Evolutionary conservation across 768 basidiomycete genomes (phyloP).

Genomic region (Lentinus brumalis): DNA sequence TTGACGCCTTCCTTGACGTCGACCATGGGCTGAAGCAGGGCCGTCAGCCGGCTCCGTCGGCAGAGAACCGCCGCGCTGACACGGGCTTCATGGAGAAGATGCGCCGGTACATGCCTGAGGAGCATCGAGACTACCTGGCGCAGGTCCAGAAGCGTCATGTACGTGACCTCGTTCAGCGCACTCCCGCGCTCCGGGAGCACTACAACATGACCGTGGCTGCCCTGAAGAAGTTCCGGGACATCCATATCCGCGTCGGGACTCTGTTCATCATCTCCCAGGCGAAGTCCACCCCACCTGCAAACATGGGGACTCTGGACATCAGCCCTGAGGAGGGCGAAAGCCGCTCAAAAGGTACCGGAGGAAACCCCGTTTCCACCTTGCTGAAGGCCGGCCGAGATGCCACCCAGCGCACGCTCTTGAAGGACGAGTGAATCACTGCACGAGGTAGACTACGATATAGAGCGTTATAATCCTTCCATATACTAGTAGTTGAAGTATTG

Average conservation of each 20-base stretch:
- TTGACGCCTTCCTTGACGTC: slow-evolving; percentile 86
- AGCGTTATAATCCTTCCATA: not conserved
- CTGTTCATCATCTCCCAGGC: slow-evolving; percentile 89
- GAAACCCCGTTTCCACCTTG: slow-evolving; percentile 77
- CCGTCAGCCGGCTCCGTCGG: slow-evolving; percentile 67
- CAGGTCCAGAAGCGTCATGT: slow-evolving; percentile 67
- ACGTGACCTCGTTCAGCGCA: slow-evolving; percentile 59
- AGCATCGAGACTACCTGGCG: slow-evolving; percentile 81
- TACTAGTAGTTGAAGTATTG: not conserved
- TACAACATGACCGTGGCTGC: slow-evolving; percentile 82
- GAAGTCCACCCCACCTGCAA: slow-evolving; percentile 53
- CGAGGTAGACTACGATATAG: not conserved
- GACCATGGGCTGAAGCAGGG: slow-evolving; percentile 80
- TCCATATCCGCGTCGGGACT: slow-evolving; percentile 87
- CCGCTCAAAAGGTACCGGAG: slow-evolving; percentile 83
- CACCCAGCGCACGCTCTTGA: slow-evolving; percentile 65
- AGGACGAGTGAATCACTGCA: slow-evolving; percentile 24
- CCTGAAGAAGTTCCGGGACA: slow-evolving; percentile 81
- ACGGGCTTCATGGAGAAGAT: slow-evolving; percentile 89
- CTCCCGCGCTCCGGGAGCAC: slow-evolving; percentile 62
- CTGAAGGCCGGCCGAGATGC: slow-evolving; percentile 91
- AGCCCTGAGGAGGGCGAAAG: slow-evolving; percentile 32
- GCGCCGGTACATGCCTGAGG: slow-evolving; percentile 93
- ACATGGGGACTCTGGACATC: slow-evolving; percentile 11
- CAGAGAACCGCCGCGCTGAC: slow-evolving; percentile 65